Percentiles rank a stretch among this genome's conserved stretches.
These are phyloP conservation scores for Vaccinium macrocarpon DNA, from an alignment of 148 eudicot genomes.

Conservation along the genomic window DNA sequence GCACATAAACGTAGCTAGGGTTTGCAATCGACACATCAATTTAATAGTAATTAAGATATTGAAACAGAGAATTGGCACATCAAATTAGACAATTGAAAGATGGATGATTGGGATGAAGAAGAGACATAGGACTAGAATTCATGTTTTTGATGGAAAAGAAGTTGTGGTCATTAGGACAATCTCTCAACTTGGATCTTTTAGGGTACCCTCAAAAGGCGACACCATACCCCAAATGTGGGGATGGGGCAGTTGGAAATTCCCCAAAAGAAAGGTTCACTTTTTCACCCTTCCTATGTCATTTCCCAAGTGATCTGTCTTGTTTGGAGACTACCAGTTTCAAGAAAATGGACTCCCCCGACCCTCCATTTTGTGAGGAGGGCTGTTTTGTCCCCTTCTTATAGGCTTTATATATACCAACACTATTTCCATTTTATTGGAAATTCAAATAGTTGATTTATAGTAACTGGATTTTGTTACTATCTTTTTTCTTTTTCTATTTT, in stretches of 20 bases:
- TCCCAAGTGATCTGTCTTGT: conserved; percentile 12
- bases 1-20: background rate
- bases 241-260: background rate
- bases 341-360: conserved; percentile 20
- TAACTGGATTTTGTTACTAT: no score
- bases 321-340: conserved; percentile 15
- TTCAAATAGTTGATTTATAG: background rate
- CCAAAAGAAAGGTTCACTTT: background rate
- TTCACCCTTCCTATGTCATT: conserved; percentile 8
- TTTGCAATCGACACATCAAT: background rate
- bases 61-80: background rate
- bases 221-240: background rate
- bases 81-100: background rate
- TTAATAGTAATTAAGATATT: background rate
- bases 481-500: background rate
- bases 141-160: background rate
- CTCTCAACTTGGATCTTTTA: conserved; percentile 6
- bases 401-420: background rate
- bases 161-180: conserved; percentile 15
- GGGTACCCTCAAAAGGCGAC: conserved; percentile 5
- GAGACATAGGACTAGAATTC: background rate
- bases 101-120: background rate
- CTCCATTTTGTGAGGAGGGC: conserved; percentile 15
- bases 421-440: background rate
- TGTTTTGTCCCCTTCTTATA: conserved; percentile 20